phyloP scores from a whole-genome alignment of 495 filamentous ascomycete genomes.

The Pyronema omphalodes region DNA sequence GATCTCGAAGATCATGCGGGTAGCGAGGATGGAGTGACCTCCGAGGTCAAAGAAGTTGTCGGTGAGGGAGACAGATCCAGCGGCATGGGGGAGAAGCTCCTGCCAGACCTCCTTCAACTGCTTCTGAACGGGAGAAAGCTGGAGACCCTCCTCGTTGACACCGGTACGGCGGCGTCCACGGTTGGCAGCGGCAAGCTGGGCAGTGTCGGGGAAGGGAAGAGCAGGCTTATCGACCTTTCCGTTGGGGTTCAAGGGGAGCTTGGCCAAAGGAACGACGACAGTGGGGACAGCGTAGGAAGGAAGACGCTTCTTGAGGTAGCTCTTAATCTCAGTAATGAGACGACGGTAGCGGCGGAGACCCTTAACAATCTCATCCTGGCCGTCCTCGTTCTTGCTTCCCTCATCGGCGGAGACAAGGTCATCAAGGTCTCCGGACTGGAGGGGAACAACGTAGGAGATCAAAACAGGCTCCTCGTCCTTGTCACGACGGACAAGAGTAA shows the following conservation, averaged over 20 bases:
- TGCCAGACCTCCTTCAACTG: slow-evolving; percentile 30
- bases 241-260: slow-evolving; percentile 81
- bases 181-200: slow-evolving; percentile 34
- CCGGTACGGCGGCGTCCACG: slow-evolving; percentile 13
- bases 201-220: slow-evolving; percentile 75
- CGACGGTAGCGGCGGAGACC: slow-evolving; percentile 44
- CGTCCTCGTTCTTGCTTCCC: slow-evolving; percentile 23
- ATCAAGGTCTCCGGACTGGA: slow-evolving; percentile 11
- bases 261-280: slow-evolving; percentile 58
- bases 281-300: slow-evolving; percentile 68
- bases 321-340: slow-evolving; percentile 55
- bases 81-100: slow-evolving; percentile 31
- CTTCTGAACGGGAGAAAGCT: slow-evolving; percentile 12
- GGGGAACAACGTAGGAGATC: slow-evolving; percentile 77
- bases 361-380: slow-evolving; percentile 35
- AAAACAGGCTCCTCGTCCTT: slow-evolving; percentile 78
- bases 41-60: slow-evolving; percentile 75
- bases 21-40: slow-evolving; percentile 72
- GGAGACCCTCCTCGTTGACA: slow-evolving; percentile 38
- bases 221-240: slow-evolving; percentile 85
- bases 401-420: slow-evolving; percentile 18
- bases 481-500: slow-evolving; percentile 72
- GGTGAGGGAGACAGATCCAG: slow-evolving; percentile 43
- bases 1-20: slow-evolving; percentile 54
- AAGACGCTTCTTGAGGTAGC: slow-evolving; percentile 56